These are phyloP conservation scores for Cercophora sp. DNA, from an alignment of 495 filamentous ascomycete species.

Conservation along the genomic window DNA sequence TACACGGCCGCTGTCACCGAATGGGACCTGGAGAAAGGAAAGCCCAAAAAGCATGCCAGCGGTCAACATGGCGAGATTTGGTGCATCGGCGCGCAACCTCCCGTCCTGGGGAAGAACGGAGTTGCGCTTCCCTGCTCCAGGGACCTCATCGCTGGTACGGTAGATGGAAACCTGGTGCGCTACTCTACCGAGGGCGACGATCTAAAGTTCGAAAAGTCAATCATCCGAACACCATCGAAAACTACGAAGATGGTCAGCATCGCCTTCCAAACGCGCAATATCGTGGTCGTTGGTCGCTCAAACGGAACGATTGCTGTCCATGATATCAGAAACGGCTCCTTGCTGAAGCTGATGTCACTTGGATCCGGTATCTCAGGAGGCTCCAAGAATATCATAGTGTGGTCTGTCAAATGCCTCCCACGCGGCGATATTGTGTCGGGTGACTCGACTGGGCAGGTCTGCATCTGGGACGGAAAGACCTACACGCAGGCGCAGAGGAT, in stretches of 20 bases:
- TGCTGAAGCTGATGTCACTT: slow-evolving; percentile 76
- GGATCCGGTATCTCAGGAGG: slow-evolving; percentile 71
- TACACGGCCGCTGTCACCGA: slow-evolving; percentile 89
- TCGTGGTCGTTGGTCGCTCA: slow-evolving; percentile 82
- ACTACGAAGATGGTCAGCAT: slow-evolving; percentile 84
- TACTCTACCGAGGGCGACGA: slow-evolving; percentile 80
- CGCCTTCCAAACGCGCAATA: slow-evolving; percentile 77
- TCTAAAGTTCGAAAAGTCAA: slow-evolving; percentile 63
- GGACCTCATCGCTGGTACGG: slow-evolving; percentile 82
- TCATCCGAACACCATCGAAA: slow-evolving; percentile 71
- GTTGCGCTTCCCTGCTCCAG: slow-evolving; percentile 8
- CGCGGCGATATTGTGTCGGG: slow-evolving; percentile 91
- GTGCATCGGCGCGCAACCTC: slow-evolving; percentile 89
- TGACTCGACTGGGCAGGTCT: slow-evolving; percentile 87
- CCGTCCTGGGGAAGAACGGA: slow-evolving; percentile 14
- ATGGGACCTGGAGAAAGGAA: slow-evolving; percentile 80
- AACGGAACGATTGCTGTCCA: slow-evolving; percentile 89
- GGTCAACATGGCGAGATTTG: slow-evolving; percentile 96
- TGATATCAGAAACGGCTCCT: slow-evolving; percentile 72
- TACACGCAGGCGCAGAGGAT: slow-evolving; percentile 83
- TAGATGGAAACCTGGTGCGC: slow-evolving; percentile 82
- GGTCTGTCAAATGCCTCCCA: slow-evolving; percentile 81
- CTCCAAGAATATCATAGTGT: slow-evolving; percentile 81
- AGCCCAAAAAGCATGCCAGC: slow-evolving; percentile 73
- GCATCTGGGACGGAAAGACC: slow-evolving; percentile 89